Base-by-base conservation (phyloP, 768 basidiomycete genomes). In the Termitomyces sp. region DNA sequence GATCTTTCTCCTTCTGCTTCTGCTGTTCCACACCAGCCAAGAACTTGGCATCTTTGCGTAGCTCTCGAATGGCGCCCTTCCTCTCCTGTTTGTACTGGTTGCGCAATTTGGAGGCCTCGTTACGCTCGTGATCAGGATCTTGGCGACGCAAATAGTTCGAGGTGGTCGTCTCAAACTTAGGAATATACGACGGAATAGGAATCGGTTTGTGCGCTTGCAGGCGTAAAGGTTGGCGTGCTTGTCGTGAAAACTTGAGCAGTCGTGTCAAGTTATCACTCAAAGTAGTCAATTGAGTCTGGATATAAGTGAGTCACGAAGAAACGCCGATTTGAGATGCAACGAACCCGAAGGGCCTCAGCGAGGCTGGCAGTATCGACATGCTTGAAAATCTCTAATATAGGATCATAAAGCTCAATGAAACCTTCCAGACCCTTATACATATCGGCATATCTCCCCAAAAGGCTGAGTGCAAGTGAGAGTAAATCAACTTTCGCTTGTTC, bases 151-250 rank as follows among this genome's bases (percentile, higher is more conserved):
- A 71, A 67, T 89, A 91, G 42, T 82, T 86, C 6, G 91, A 92
- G 0, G 81, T 81, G 2, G 78, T 76, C 10, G 76, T 70, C 63
- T 95, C 94, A 71, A 99, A 99, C 68, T 94, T 96, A 65, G 97
- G 97, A 24, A 93, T 79, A 70, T 92, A 94, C 0, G 93, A 82
- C 4, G 93, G 83, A 61, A 99, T 98, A 5, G 97, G 93, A 45
- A 98, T 96, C 0, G 94, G 91, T 68, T 95, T 97, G 76, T 98
- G 96, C 2, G 88, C 79, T 74, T 99, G 97, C 21, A 98, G 79
- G 2, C 70, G 74, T 28, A 99, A 83, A 0, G 97, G 93, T 51
- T 74, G 79, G 37, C 97, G 88, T 0, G 82, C 75, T 70, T 87
- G 81, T 11, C 68, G 74, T 0, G 91, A 74, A 64, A 95, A 90